These are phyloP conservation scores for Salix exigua DNA, from an alignment of 345 rosid species.

Conservation along the genomic window DNA sequence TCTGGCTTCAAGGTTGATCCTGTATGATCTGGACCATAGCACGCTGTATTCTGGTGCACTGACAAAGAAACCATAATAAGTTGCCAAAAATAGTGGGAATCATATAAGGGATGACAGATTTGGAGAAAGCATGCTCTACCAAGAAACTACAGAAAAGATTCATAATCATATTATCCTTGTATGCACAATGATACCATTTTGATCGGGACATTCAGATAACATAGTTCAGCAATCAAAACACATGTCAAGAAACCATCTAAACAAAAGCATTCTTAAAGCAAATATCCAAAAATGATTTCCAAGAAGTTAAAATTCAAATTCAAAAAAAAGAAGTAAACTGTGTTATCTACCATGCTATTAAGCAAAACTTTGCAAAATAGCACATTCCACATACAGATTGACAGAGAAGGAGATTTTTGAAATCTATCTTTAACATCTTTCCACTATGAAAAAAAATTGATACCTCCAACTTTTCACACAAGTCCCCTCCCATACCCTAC, in stretches of 20 bases:
- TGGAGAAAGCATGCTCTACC: not conserved
- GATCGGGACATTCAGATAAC: not conserved
- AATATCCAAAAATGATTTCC: not conserved
- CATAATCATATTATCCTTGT: not conserved
- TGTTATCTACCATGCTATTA: not conserved
- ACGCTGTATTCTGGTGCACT: slow-evolving; percentile 65
- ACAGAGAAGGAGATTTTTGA: not conserved
- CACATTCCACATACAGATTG: not conserved
- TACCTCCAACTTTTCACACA: not conserved
- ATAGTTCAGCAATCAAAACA: not conserved
- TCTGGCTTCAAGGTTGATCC: slow-evolving; percentile 55
- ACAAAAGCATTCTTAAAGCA: not conserved
- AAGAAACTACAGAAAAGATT: not conserved
- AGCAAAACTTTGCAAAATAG: not conserved
- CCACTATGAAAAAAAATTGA: not conserved
- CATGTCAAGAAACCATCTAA: not conserved
- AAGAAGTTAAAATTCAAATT: not conserved
- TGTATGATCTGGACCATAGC: slow-evolving; percentile 56
- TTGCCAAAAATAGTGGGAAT: slow-evolving; percentile 3
- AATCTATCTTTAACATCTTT: not conserved
- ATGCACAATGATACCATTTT: not conserved
- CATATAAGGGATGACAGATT: not conserved
- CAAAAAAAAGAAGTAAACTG: not conserved
- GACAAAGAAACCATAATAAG: slow-evolving; percentile 21
- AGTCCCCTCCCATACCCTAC: not conserved